These are phyloP conservation scores for Psophocarpus tetragonolobus DNA, from an alignment of 306 rosid species.

Conservation along the genomic window DNA sequence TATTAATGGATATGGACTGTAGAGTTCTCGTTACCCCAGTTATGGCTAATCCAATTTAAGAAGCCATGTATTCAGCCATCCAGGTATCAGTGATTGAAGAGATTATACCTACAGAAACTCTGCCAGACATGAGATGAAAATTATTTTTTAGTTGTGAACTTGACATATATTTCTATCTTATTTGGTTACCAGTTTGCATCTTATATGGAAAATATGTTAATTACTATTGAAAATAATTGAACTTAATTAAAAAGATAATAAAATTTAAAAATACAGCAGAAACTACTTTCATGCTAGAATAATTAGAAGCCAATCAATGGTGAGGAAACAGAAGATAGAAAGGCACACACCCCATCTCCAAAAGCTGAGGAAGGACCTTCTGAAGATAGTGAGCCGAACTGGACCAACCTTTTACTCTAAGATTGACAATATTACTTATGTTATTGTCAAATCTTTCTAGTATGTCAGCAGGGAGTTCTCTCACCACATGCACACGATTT, in stretches of 20 bases:
- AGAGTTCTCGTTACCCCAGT: not conserved
- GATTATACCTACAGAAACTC: slow-evolving; percentile 5
- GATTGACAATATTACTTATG: slow-evolving; percentile 90
- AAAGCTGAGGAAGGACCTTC: slow-evolving; percentile 90
- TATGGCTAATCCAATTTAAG: slow-evolving; percentile 1
- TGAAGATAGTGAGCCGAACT: slow-evolving; percentile 83
- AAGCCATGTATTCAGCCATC: not conserved
- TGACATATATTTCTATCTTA: not conserved
- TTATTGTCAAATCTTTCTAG: slow-evolving; percentile 78
- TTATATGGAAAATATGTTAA: slow-evolving; percentile 19
- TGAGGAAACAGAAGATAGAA: slow-evolving; percentile 31
- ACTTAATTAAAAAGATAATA: slow-evolving; percentile 22
- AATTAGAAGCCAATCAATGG: slow-evolving; percentile 28
- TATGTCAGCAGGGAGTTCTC: slow-evolving; percentile 75
- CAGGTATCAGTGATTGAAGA: not conserved
- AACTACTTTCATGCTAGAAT: slow-evolving; percentile 11
- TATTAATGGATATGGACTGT: not conserved
- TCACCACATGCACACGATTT: slow-evolving; percentile 71
- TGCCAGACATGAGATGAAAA: not conserved
- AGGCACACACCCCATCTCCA: slow-evolving; percentile 64
- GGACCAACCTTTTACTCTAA: slow-evolving; percentile 96
- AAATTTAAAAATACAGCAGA: slow-evolving; percentile 11
- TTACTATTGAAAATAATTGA: slow-evolving; percentile 16
- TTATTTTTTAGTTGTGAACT: slow-evolving; percentile 1
- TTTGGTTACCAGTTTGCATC: slow-evolving; percentile 14